Evolutionary conservation across 495 filamentous ascomycete genomes (phyloP).

Genomic region (Penicillium mononematosum): DNA sequence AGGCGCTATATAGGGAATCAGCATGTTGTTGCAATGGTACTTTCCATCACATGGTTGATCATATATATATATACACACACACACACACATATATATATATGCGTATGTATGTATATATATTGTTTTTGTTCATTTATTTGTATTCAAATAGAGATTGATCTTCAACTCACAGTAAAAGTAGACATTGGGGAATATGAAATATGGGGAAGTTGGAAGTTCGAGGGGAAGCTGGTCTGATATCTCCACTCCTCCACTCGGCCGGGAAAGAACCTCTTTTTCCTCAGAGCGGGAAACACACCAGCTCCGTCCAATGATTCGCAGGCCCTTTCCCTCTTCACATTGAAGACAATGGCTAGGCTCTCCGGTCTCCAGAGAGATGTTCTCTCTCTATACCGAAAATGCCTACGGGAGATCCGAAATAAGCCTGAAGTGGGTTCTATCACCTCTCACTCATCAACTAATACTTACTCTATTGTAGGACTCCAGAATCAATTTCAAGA

Average conservation of each 20-base stretch:
- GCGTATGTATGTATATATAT: no score
- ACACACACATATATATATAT: not conserved
- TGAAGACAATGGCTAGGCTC: constrained; percentile 47
- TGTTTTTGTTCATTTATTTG: not conserved
- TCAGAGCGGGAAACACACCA: constrained; percentile 26
- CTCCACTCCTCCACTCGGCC: constrained; percentile 18
- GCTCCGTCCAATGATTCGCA: constrained; percentile 14
- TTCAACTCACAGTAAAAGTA: constrained; percentile 22
- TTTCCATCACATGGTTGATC: not conserved
- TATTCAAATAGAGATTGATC: not conserved
- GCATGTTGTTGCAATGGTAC: not conserved
- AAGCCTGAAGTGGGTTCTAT: constrained; percentile 68
- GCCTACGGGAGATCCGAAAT: constrained; percentile 72
- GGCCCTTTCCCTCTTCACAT: not conserved
- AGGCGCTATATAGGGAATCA: constrained; percentile 55
- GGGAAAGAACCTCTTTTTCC: constrained; percentile 21
- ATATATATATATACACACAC: no score
- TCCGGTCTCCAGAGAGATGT: constrained; percentile 94
- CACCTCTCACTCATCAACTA: constrained; percentile 5
- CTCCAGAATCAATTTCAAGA: constrained; percentile 51
- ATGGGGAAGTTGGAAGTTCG: constrained; percentile 1
- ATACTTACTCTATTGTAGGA: constrained; percentile 38
- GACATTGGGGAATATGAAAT: constrained; percentile 13
- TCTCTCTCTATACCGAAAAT: constrained; percentile 79
- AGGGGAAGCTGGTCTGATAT: not conserved